Percentiles rank a stretch among this genome's conserved stretches.
These are phyloP conservation scores for Suhomyces chickasaworum DNA, from an alignment of 1,139 yeast genomes.

Conservation along the genomic window DNA sequence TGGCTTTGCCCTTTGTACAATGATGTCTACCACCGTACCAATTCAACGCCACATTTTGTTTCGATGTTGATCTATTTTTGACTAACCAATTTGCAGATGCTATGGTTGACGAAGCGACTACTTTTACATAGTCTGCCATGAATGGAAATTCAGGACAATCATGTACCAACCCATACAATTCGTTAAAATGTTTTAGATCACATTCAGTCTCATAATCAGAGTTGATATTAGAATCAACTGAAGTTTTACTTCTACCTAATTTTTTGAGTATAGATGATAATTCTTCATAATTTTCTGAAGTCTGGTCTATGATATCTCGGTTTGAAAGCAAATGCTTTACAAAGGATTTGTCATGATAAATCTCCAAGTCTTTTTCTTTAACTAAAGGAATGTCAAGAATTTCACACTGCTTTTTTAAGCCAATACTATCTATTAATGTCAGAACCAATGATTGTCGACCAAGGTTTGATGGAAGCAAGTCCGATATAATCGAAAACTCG, in stretches of 20 bases:
- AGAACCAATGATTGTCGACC: slow-evolving; percentile 52
- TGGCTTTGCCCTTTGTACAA: slow-evolving; percentile 54
- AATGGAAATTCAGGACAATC: slow-evolving; percentile 69
- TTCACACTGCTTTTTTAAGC: slow-evolving; percentile 28
- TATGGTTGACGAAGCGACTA: slow-evolving; percentile 61
- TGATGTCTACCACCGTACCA: slow-evolving; percentile 88
- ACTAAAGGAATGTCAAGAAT: slow-evolving; percentile 30
- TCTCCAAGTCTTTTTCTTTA: slow-evolving; percentile 26
- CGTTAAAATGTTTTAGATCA: neutral
- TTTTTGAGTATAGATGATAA: neutral
- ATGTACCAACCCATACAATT: slow-evolving; percentile 43
- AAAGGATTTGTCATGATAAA: slow-evolving; percentile 44
- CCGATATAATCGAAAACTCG: slow-evolving; percentile 31
- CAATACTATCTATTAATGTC: slow-evolving; percentile 46
- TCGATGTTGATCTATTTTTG: slow-evolving; percentile 7
- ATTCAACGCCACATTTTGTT: slow-evolving; percentile 51
- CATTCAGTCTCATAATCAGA: neutral
- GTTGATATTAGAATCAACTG: neutral
- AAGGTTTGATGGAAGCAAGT: slow-evolving; percentile 53
- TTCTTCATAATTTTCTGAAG: neutral
- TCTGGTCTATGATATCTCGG: slow-evolving; percentile 18
- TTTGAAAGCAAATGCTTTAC: slow-evolving; percentile 33
- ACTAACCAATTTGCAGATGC: slow-evolving; percentile 45
- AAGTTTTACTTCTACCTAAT: neutral
- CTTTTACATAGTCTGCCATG: slow-evolving; percentile 51